Base-by-base conservation (phyloP, 2,329 filamentous ascomycete species). In the Aureobasidium sp. region DNA sequence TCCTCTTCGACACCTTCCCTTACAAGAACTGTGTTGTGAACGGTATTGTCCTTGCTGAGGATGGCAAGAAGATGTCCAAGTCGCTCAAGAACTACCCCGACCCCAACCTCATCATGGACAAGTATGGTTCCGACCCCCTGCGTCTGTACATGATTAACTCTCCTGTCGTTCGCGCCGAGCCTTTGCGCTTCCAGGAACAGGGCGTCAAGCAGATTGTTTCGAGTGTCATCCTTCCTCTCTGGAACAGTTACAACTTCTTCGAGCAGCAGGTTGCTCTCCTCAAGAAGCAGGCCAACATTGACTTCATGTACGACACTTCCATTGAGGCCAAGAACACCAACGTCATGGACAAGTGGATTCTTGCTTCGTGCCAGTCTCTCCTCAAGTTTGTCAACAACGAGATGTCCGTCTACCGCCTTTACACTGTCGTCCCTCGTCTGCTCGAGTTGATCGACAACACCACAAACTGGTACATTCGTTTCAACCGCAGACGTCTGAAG, bases 1-100 rank as follows among this genome's bases (percentile, higher is more conserved):
- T 96, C 72, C 81, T 97, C 4, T 96, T 94, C 69, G 89, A 89
- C 47, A 83, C 85, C 39, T 85, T 91, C 2, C 91, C 93, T 0
- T 97, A 96, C 81, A 87, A 94, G 77, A 97, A 96, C 73, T 95
- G 91, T 69, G 90, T 97, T n/a, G 91, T 96, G 65, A 97, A 96
- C 71, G 92, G 92, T 54, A 94, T 96, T 65, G 91, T 97, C 5
- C 82, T 97, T 44, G 92, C 92, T 0, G 91, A 96, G 72, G 91
- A 96, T 70, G 93, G 93, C 61, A 97, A 96, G 81, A 97, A 97
- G 81, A 97, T 97, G 93, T 96, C 91, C 7, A 97, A 97, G 77
- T 86, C 93, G 59, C 80, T 96, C 62, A 95, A 97, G 79, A 97
- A 97, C 76, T 97, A 96, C 74, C 93, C 93, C 0, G 91, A 96